phyloP scores from a whole-genome alignment of 768 basidiomycete genomes.

The Mycena leptocephala region DNA sequence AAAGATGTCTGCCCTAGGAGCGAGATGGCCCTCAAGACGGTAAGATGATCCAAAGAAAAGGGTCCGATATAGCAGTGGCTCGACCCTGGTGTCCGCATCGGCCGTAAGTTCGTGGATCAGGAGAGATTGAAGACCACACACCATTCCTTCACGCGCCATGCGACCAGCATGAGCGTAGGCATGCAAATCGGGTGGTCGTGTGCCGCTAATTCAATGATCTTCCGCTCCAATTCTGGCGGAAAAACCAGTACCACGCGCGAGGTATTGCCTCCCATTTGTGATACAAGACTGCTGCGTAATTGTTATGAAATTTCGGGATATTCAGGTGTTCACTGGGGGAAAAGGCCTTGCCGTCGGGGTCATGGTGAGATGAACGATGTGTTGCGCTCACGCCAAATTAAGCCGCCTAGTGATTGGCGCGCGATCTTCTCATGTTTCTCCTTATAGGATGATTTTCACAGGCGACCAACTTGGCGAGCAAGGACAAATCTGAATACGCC shows the following conservation, averaged over 20 bases:
- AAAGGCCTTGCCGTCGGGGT: not conserved
- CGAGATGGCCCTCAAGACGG: not conserved
- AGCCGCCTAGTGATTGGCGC: not conserved
- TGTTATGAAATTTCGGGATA: not conserved
- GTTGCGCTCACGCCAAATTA: not conserved
- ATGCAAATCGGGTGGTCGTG: not conserved
- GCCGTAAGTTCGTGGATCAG: not conserved
- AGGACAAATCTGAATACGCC: not conserved
- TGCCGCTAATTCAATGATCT: not conserved
- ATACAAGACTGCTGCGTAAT: not conserved
- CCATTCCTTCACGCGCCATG: not conserved
- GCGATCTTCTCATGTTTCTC: not conserved
- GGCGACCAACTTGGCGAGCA: too few relatives aligned
- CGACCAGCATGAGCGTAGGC: not conserved
- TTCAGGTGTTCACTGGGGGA: not conserved
- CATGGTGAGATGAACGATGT: not conserved
- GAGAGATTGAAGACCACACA: not conserved
- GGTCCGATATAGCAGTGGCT: not conserved
- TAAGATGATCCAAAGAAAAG: not conserved
- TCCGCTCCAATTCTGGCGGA: not conserved
- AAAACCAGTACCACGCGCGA: not conserved
- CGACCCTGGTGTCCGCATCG: not conserved
- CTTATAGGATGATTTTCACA: not conserved
- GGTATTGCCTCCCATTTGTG: not conserved
- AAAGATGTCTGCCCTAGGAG: not conserved